phyloP scores from a whole-genome alignment of 148 eudicot species.

The Persicaria maculosa region DNA sequence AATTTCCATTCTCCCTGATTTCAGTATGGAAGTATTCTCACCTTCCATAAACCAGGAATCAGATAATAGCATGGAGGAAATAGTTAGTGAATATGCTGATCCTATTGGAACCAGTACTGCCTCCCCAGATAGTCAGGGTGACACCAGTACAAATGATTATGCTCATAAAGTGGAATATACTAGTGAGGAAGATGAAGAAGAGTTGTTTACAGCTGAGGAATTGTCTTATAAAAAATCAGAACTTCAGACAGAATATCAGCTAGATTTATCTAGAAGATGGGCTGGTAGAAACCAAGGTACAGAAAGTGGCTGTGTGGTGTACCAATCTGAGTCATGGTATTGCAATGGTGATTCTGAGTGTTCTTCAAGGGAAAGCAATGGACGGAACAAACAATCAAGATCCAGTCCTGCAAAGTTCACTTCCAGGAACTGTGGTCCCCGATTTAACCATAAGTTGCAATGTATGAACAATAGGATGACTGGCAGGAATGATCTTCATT shows the following conservation, averaged over 20 bases:
- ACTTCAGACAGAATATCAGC: constrained; percentile 34
- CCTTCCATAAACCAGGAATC: constrained; percentile 32
- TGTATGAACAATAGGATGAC: constrained; percentile 22
- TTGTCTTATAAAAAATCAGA: constrained; percentile 37
- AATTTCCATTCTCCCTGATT: constrained; percentile 26
- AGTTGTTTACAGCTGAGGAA: constrained; percentile 33
- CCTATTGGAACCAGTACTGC: constrained; percentile 19
- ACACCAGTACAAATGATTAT: constrained; percentile 34
- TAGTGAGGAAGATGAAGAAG: constrained; percentile 32
- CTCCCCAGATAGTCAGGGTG: constrained; percentile 41
- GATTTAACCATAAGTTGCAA: constrained; percentile 44
- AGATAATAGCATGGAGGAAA: constrained; percentile 22
- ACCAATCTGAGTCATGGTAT: constrained; percentile 42
- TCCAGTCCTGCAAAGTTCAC: constrained; percentile 36
- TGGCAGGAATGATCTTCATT: constrained; percentile 31
- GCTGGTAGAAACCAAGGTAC: constrained; percentile 42
- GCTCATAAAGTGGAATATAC: constrained; percentile 32
- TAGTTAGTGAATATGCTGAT: constrained; percentile 37
- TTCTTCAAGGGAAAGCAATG: constrained; percentile 35
- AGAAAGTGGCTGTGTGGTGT: constrained; percentile 33
- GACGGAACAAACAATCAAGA: constrained; percentile 44
- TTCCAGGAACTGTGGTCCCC: constrained; percentile 36
- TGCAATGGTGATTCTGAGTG: constrained; percentile 49
- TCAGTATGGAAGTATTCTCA: constrained; percentile 29
- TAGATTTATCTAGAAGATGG: constrained; percentile 39